These are phyloP conservation scores for Neoboletus magnificus DNA, from an alignment of 768 basidiomycete species.

Conservation along the genomic window DNA sequence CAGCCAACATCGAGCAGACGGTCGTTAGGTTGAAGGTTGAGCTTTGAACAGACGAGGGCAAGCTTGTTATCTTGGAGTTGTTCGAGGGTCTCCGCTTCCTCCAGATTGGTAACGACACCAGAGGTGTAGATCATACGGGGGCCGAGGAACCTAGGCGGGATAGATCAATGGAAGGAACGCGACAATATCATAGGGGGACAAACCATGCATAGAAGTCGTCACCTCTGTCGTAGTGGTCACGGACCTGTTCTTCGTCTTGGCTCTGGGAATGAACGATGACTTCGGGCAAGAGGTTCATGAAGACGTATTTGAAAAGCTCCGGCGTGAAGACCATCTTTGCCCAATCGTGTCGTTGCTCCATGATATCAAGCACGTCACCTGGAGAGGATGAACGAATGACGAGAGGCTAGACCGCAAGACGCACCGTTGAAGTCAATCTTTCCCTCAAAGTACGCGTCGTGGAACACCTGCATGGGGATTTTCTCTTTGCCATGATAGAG, in stretches of 20 bases:
- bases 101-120: conserved; percentile 74
- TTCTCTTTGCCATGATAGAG: conserved; percentile 82
- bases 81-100: conserved; percentile 78
- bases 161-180: neutral
- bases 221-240: conserved; percentile 94
- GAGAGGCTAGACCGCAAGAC: conserved; percentile 12
- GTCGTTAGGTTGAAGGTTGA: conserved; percentile 84
- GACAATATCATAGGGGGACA: neutral
- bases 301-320: conserved; percentile 92
- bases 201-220: conserved; percentile 94
- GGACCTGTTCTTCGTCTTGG: conserved; percentile 95
- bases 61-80: conserved; percentile 98
- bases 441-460: conserved; percentile 95
- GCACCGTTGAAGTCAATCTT: conserved; percentile 95
- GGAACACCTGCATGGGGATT: conserved; percentile 96
- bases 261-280: conserved; percentile 85
- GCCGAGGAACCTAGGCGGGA: conserved; percentile 72
- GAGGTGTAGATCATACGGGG: conserved; percentile 98
- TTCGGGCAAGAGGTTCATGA: conserved; percentile 85
- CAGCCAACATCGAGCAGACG: conserved; percentile 83
- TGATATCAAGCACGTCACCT: conserved; percentile 91
- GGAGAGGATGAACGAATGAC: neutral
- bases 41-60: conserved; percentile 90
- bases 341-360: conserved; percentile 97
- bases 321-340: conserved; percentile 86